phyloP scores from a whole-genome alignment of 176 grass and related monocot species.

The Rhynchospora tenuis region DNA sequence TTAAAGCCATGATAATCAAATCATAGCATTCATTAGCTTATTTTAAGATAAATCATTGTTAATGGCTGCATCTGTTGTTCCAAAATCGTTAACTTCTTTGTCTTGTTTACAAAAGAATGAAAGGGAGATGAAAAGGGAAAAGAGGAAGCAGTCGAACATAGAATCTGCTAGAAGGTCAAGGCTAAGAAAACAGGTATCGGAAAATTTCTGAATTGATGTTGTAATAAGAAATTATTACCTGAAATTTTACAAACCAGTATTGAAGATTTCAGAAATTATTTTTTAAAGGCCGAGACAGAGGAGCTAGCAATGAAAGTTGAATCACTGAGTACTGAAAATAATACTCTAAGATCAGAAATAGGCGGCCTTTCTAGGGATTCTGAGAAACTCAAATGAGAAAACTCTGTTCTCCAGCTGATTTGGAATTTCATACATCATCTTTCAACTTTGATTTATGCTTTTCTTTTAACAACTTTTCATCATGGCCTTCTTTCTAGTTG shows the following conservation, averaged over 20 bases:
- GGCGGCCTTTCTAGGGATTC: slow-evolving; percentile 37
- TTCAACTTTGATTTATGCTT: background rate
- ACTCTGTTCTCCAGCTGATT: slow-evolving; percentile 54
- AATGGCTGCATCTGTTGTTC: background rate
- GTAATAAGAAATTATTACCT: background rate
- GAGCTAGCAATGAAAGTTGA: slow-evolving; percentile 56
- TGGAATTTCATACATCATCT: background rate
- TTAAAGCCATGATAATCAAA: background rate
- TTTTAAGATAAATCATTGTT: background rate
- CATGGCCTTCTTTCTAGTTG: background rate
- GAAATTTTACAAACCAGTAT: background rate
- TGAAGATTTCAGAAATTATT: background rate
- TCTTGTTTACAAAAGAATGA: slow-evolving; percentile 46
- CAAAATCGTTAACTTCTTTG: background rate
- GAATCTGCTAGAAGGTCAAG: slow-evolving; percentile 85
- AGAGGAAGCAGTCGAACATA: slow-evolving; percentile 73
- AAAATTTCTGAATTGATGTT: background rate
- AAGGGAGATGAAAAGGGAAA: slow-evolving; percentile 56
- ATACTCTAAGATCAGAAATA: slow-evolving; percentile 56
- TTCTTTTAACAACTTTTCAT: background rate
- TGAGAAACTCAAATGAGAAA: slow-evolving; percentile 64
- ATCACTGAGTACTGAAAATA: slow-evolving; percentile 49
- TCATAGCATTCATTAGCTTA: background rate
- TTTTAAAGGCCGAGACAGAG: slow-evolving; percentile 66
- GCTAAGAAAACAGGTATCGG: slow-evolving; percentile 69